Evolutionary conservation across 768 basidiomycete species (phyloP).

Genomic region (Podaxis rugospora): DNA sequence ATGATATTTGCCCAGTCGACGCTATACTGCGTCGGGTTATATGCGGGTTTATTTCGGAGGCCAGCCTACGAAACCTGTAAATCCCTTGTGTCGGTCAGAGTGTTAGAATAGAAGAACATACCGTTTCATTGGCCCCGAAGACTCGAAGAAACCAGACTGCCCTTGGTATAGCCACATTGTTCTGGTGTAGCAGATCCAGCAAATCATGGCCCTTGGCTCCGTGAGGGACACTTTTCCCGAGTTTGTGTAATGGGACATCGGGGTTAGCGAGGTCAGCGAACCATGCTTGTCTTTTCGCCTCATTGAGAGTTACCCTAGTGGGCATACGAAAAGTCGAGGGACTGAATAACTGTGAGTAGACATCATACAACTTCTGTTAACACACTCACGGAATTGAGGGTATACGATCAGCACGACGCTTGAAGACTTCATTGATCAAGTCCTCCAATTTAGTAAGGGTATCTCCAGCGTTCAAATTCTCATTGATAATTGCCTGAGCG

Average conservation of each 20-base stretch:
- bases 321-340: slow-evolving; percentile 73
- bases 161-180: slow-evolving; percentile 73
- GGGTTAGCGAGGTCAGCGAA: slow-evolving; percentile 80
- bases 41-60: slow-evolving; percentile 71
- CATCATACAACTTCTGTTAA: not conserved
- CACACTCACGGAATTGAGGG: slow-evolving; percentile 60
- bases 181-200: slow-evolving; percentile 70
- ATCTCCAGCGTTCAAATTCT: slow-evolving; percentile 40
- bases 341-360: slow-evolving; percentile 26
- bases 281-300: slow-evolving; percentile 77
- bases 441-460: slow-evolving; percentile 61
- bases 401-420: slow-evolving; percentile 51
- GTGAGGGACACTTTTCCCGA: slow-evolving; percentile 84
- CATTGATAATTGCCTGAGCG: slow-evolving; percentile 49
- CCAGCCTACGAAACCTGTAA: slow-evolving; percentile 47
- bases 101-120: slow-evolving; percentile 22
- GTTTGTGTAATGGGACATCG: slow-evolving; percentile 72
- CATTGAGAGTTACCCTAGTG: slow-evolving; percentile 76
- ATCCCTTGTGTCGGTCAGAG: not conserved
- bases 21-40: slow-evolving; percentile 80
- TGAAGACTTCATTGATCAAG: slow-evolving; percentile 73
- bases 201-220: slow-evolving; percentile 83
- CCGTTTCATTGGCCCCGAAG: slow-evolving; percentile 84
- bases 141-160: slow-evolving; percentile 89
- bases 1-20: slow-evolving; percentile 82